Conservation (phyloP, 345 rosid species). For the Litchi chinensis region DNA sequence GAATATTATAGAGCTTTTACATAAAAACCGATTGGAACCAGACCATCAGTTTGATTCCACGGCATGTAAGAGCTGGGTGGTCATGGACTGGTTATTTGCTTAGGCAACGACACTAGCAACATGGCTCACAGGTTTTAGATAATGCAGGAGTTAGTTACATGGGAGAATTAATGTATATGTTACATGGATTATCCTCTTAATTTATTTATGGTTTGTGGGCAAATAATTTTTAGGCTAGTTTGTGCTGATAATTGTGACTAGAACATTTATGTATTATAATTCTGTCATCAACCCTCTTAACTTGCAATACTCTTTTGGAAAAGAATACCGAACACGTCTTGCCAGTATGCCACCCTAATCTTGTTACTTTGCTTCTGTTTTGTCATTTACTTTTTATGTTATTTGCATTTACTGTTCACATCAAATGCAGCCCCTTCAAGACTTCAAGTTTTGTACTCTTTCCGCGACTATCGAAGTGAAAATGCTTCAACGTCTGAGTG, state of each 20-base stretch:
- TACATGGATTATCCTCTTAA: neutral
- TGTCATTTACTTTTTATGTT: neutral
- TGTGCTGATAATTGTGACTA: neutral
- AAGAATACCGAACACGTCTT: neutral
- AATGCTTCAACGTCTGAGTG: slow-evolving; percentile 73
- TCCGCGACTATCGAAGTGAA: slow-evolving; percentile 52
- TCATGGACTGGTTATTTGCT: neutral
- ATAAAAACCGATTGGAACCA: neutral
- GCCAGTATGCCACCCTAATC: neutral
- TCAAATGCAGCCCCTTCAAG: neutral
- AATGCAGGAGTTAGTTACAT: neutral
- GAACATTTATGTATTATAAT: neutral
- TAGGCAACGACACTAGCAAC: neutral
- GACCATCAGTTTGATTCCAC: neutral
- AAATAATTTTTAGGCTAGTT: neutral
- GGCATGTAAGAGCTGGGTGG: neutral
- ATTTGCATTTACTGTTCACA: neutral
- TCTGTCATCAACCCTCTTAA: neutral
- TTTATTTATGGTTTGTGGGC: neutral
- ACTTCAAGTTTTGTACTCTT: too few relatives aligned
- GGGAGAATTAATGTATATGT: neutral
- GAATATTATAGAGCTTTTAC: neutral
- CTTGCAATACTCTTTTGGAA: neutral
- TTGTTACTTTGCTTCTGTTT: neutral
- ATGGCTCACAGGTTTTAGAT: neutral